phyloP scores from a whole-genome alignment of 768 basidiomycete species.

The Rubroboletus pulcherrimus region DNA sequence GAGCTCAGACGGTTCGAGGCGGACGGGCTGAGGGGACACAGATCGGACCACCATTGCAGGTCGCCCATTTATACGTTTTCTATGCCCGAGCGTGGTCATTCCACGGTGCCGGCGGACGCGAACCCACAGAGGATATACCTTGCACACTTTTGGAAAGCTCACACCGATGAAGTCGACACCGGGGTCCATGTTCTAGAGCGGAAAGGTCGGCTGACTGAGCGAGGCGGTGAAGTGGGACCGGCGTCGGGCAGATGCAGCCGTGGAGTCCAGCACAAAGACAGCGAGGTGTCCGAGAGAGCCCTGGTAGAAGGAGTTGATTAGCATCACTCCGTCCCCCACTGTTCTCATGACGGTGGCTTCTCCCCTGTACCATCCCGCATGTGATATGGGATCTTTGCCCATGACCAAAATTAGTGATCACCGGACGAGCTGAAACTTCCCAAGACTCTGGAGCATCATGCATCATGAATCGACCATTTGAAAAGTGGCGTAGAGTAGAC shows the following conservation, averaged over 20 bases:
- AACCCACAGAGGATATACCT: background rate
- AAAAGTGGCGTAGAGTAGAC: no score
- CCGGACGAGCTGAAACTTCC: background rate
- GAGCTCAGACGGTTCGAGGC: background rate
- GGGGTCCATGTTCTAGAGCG: background rate
- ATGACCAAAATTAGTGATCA: background rate
- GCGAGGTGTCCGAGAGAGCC: background rate
- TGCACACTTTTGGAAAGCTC: background rate
- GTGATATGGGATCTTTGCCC: background rate
- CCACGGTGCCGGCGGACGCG: background rate
- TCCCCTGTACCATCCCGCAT: background rate
- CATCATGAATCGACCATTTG: no score
- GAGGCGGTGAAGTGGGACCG: background rate
- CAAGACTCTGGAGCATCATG: background rate
- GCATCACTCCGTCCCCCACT: background rate
- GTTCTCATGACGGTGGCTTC: conserved; percentile 8
- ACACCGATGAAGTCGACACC: background rate
- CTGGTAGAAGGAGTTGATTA: background rate
- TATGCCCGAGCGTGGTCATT: background rate
- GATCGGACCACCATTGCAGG: background rate
- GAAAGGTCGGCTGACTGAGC: conserved; percentile 4
- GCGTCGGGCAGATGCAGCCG: background rate
- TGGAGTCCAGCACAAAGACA: background rate
- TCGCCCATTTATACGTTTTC: conserved; percentile 15
- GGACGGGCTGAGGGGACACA: background rate